Evolutionary conservation across 495 filamentous ascomycete species (phyloP).

Genomic region (Physcia stellaris): DNA sequence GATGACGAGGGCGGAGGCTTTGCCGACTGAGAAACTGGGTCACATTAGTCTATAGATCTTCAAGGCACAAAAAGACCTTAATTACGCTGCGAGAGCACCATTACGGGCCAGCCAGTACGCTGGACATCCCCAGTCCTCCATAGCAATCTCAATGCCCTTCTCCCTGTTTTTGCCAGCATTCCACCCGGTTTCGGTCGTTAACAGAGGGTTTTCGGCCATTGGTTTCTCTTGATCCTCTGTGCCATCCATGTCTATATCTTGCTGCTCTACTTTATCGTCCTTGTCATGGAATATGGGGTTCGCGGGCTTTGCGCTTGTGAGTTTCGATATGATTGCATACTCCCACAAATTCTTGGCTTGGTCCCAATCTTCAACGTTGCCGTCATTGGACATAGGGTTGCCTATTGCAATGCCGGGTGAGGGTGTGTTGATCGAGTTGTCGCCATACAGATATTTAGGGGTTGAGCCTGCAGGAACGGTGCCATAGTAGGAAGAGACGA

Average conservation of each 20-base stretch:
- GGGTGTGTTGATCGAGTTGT: conserved; percentile 70
- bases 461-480: conserved; percentile 34
- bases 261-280: conserved; percentile 47
- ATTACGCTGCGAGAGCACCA: conserved; percentile 52
- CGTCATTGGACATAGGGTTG: conserved; percentile 84
- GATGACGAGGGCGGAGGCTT: conserved; percentile 79
- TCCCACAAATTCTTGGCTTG: conserved; percentile 83
- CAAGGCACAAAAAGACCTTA: conserved; percentile 5
- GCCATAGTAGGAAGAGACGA: conserved; percentile 79
- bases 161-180: conserved; percentile 77
- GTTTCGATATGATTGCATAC: conserved; percentile 64
- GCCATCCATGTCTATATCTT: conserved; percentile 52
- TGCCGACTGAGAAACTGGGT: conserved; percentile 70
- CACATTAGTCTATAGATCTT: not conserved
- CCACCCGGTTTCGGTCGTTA: conserved; percentile 93
- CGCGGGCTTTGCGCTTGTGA: conserved; percentile 49
- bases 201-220: conserved; percentile 73
- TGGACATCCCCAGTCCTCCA: conserved; percentile 89
- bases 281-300: conserved; percentile 60
- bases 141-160: conserved; percentile 82
- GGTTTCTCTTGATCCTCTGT: conserved; percentile 61
- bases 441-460: conserved; percentile 62
- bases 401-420: conserved; percentile 61
- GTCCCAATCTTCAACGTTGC: conserved; percentile 94
- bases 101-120: conserved; percentile 78